Conservation (phyloP, 2,329 filamentous ascomycete genomes). For the Ceratocystis cubensis region DNA sequence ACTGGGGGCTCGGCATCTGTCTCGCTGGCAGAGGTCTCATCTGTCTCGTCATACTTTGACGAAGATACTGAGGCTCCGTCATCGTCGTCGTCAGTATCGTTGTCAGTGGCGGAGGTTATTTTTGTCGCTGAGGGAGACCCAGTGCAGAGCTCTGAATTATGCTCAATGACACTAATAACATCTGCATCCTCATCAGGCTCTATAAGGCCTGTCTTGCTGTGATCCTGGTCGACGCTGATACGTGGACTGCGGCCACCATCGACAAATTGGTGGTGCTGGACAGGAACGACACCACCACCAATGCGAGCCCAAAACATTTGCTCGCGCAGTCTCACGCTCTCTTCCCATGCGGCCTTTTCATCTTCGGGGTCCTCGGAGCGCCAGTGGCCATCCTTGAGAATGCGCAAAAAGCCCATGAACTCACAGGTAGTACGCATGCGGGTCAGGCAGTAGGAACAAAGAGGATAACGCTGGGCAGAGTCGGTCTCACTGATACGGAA, state of each 20-base stretch:
- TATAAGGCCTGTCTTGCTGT: neutral
- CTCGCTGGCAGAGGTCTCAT: slow-evolving; percentile 13
- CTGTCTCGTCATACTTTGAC: slow-evolving; percentile 10
- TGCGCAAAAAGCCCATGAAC: slow-evolving; percentile 78
- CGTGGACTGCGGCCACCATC: slow-evolving; percentile 26
- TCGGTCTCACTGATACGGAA: slow-evolving; percentile 83
- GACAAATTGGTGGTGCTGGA: slow-evolving; percentile 24
- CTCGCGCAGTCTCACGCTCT: slow-evolving; percentile 77
- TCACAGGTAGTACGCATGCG: slow-evolving; percentile 82
- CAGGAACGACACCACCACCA: slow-evolving; percentile 78
- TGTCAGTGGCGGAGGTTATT: neutral
- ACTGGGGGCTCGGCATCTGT: slow-evolving; percentile 17
- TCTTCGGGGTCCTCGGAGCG: slow-evolving; percentile 70
- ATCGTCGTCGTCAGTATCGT: slow-evolving; percentile 1
- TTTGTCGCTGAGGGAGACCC: neutral
- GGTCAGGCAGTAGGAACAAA: slow-evolving; percentile 78
- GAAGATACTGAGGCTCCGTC: slow-evolving; percentile 9
- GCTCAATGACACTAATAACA: slow-evolving; percentile 5
- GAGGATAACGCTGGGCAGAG: slow-evolving; percentile 73
- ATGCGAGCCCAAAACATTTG: slow-evolving; percentile 96
- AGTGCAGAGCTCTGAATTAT: neutral
- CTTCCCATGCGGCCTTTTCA: slow-evolving; percentile 85
- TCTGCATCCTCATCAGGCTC: slow-evolving; percentile 8
- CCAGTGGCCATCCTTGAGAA: slow-evolving; percentile 88
- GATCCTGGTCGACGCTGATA: slow-evolving; percentile 25